Evolutionary conservation across 2,329 filamentous ascomycete genomes (phyloP).

Genomic region (Colletotrichum truncatum): DNA sequence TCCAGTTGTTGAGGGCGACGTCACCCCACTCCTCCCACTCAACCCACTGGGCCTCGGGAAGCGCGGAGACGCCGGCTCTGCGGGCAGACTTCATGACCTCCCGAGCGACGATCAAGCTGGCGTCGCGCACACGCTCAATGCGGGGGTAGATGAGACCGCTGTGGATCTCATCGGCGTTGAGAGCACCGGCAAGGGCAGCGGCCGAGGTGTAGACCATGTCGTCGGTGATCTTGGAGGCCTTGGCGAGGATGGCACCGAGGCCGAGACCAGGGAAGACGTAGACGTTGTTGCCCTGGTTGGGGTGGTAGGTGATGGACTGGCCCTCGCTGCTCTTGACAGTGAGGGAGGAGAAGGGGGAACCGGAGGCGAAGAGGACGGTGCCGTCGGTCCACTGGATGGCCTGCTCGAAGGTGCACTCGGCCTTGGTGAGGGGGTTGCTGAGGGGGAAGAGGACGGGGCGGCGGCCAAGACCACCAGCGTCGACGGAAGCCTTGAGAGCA

Average conservation of each 20-base stretch:
- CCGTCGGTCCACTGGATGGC: conserved; percentile 92
- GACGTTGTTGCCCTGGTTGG: conserved; percentile 85
- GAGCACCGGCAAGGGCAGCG: conserved; percentile 78
- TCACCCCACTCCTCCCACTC: conserved; percentile 79
- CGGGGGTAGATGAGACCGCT: conserved; percentile 90
- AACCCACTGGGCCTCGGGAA: conserved; percentile 75
- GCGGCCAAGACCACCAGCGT: conserved; percentile 73
- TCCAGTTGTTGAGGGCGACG: conserved; percentile 67
- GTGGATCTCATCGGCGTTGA: conserved; percentile 83
- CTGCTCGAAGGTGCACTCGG: conserved; percentile 96
- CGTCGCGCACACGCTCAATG: conserved; percentile 90
- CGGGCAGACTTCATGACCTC: conserved; percentile 95
- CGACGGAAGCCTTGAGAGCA: conserved; percentile 71
- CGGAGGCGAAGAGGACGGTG: conserved; percentile 91
- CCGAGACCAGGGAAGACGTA: conserved; percentile 98
- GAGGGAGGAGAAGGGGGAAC: conserved; percentile 86
- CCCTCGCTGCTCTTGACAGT: conserved; percentile 69
- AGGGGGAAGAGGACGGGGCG: conserved; percentile 94
- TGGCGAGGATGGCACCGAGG: conserved; percentile 90
- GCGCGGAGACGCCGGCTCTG: conserved; percentile 76
- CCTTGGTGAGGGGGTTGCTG: conserved; percentile 95
- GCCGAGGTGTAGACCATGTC: conserved; percentile 98
- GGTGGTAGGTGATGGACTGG: conserved; percentile 73
- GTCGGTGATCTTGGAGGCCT: conserved; percentile 87
- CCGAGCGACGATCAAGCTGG: conserved; percentile 84